Conservation (phyloP, 208 protist genomes). For the Wallacemonas sp. region DNA sequence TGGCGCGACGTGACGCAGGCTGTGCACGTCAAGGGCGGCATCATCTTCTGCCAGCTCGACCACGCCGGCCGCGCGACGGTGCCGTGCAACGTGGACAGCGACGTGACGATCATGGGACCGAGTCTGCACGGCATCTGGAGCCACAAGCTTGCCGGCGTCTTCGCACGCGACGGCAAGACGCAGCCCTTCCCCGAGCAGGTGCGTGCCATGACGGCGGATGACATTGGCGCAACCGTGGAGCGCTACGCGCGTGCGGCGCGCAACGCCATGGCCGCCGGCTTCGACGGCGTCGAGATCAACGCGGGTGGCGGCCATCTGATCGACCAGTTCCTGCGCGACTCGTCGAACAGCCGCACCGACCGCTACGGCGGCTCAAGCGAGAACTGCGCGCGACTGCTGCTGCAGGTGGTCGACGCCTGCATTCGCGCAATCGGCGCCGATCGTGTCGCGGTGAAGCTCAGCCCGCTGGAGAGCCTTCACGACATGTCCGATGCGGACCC, state of each 20-base stretch:
- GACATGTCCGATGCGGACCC: slow-evolving; percentile 24
- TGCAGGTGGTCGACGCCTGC: slow-evolving; percentile 61
- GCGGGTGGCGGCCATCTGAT: slow-evolving; percentile 80
- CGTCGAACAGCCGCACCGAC: slow-evolving; percentile 64
- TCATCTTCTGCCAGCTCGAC: slow-evolving; percentile 51
- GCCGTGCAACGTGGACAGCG: slow-evolving; percentile 24
- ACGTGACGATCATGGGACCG: slow-evolving; percentile 13
- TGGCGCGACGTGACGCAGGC: slow-evolving; percentile 64
- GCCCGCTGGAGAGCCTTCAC: slow-evolving; percentile 26
- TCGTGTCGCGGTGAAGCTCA: slow-evolving; percentile 45
- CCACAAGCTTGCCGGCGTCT: slow-evolving; percentile 3
- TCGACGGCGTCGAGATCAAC: slow-evolving; percentile 90
- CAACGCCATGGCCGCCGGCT: slow-evolving; percentile 63
- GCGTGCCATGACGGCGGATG: slow-evolving; percentile 20
- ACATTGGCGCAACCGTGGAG: slow-evolving; percentile 46
- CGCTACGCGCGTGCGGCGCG: slow-evolving; percentile 53
- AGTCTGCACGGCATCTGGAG: slow-evolving; percentile 15
- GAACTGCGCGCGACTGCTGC: slow-evolving; percentile 43
- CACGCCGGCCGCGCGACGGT: slow-evolving; percentile 52
- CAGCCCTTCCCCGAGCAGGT: slow-evolving; percentile 18
- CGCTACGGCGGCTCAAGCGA: slow-evolving; percentile 80
- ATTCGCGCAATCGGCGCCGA: slow-evolving; percentile 22
- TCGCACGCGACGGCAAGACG: slow-evolving; percentile 7
- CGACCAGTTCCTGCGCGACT: slow-evolving; percentile 62
- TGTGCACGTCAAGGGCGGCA: slow-evolving; percentile 55